phyloP scores from a whole-genome alignment of 2,329 filamentous ascomycete species.

The Lomentospora prolificans region DNA sequence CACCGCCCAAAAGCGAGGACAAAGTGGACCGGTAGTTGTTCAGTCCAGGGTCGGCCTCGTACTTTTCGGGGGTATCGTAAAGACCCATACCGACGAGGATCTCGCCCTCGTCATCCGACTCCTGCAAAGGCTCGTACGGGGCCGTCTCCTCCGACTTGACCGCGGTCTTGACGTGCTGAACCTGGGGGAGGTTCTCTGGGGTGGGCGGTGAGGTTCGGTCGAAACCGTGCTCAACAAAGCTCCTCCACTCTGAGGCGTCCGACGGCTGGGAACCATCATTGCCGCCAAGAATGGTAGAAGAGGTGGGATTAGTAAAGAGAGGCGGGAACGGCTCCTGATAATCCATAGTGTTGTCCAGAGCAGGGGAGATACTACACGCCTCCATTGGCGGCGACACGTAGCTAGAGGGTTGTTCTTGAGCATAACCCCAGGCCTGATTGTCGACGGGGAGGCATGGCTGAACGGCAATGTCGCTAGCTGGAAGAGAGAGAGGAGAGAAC shows the following conservation, averaged over 20 bases:
- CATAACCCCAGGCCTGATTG: conserved; percentile 20
- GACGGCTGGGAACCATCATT: background rate
- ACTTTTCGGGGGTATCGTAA: conserved; percentile 61
- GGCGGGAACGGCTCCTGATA: conserved; percentile 22
- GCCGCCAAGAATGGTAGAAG: conserved; percentile 14
- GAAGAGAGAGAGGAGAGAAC: conserved; percentile 44
- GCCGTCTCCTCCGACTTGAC: conserved; percentile 38
- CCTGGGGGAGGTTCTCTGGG: conserved; percentile 45
- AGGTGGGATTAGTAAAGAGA: conserved; percentile 11
- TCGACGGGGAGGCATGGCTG: conserved; percentile 30
- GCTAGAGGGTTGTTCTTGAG: conserved; percentile 20
- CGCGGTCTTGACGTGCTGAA: conserved; percentile 37
- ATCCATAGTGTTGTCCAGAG: conserved; percentile 16
- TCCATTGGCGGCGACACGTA: conserved; percentile 16
- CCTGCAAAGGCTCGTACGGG: conserved; percentile 38
- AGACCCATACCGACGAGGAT: conserved; percentile 75
- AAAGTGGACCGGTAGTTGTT: conserved; percentile 46
- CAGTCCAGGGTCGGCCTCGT: conserved; percentile 36
- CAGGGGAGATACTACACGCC: conserved; percentile 3
- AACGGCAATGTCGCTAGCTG: conserved; percentile 29
- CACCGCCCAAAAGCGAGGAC: conserved; percentile 38
- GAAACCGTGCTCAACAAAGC: conserved; percentile 34
- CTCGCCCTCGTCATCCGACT: conserved; percentile 54
- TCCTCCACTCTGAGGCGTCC: conserved; percentile 27
- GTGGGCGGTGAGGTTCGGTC: conserved; percentile 46